phyloP scores from a whole-genome alignment of 805 yeast species.

The Millerago galiae region DNA sequence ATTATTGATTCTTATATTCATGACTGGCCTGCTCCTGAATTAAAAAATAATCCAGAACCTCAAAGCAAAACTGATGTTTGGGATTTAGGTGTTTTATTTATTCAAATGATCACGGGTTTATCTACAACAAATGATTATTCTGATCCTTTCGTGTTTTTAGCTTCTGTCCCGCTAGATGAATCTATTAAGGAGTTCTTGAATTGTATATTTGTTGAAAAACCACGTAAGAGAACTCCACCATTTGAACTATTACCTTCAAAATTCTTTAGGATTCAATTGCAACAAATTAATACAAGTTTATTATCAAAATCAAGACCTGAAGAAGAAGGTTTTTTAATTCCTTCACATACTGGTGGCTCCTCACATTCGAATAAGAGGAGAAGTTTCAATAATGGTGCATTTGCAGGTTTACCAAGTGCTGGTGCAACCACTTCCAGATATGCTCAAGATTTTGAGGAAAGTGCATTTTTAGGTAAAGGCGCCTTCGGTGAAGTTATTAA shows the following conservation, averaged over 20 bases:
- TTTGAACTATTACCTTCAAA: conserved; percentile 78
- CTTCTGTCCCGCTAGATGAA: conserved; percentile 39
- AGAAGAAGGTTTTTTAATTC: conserved; percentile 12
- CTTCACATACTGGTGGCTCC: conserved; percentile 24
- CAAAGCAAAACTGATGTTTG: conserved; percentile 87
- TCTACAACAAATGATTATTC: conserved; percentile 5
- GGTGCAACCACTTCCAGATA: conserved; percentile 54
- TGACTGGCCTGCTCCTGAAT: conserved; percentile 80
- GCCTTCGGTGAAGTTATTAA: conserved; percentile 99
- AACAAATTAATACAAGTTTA: conserved; percentile 26
- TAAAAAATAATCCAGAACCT: conserved; percentile 38
- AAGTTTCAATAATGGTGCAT: conserved; percentile 35
- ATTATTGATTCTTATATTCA: conserved; percentile 18
- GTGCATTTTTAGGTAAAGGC: conserved; percentile 85
- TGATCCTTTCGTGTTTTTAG: conserved; percentile 43
- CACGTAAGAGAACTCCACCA: conserved; percentile 73
- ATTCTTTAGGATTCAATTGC: conserved; percentile 72
- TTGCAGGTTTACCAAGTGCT: conserved; percentile 24
- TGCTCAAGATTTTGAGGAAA: conserved; percentile 91
- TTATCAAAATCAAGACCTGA: conserved; percentile 12
- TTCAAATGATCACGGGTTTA: conserved; percentile 55
- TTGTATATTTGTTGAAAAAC: conserved; percentile 56
- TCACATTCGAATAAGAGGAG: conserved; percentile 25
- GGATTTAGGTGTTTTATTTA: conserved; percentile 80
- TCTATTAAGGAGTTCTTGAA: conserved; percentile 60